These are phyloP conservation scores for Fraxinus velutina DNA, from an alignment of 305 asterid species.

Conservation along the genomic window DNA sequence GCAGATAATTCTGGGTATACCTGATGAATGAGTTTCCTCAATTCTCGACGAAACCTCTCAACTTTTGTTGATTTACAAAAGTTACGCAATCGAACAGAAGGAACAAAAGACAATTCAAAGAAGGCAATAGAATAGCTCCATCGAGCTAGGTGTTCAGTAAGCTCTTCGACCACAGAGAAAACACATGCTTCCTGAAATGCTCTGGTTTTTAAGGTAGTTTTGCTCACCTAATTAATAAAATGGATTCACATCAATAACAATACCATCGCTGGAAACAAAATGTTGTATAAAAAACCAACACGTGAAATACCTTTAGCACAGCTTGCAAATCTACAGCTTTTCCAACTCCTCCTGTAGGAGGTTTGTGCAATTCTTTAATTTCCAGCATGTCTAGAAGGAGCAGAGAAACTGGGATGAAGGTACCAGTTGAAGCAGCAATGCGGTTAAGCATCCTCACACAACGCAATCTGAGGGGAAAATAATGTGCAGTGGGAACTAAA, in stretches of 20 bases:
- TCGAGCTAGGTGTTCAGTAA: conserved; percentile 79
- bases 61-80: conserved; percentile 82
- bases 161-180: conserved; percentile 76
- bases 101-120: conserved; percentile 74
- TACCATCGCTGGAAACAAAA: not conserved
- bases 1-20: conserved; percentile 30
- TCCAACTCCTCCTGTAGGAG: conserved; percentile 92
- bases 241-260: conserved; percentile 3
- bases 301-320: conserved; percentile 55
- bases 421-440: conserved; percentile 69
- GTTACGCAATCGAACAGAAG: conserved; percentile 62
- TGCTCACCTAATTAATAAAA: conserved; percentile 59
- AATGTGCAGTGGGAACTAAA: conserved; percentile 79
- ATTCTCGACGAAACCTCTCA: conserved; percentile 79
- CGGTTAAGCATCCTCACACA: conserved; percentile 88
- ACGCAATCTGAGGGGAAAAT: conserved; percentile 83
- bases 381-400: conserved; percentile 83
- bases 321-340: conserved; percentile 72
- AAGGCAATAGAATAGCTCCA: conserved; percentile 87
- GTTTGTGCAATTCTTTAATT: conserved; percentile 76
- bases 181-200: conserved; percentile 94
- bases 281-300: conserved; percentile 4
- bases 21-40: conserved; percentile 65
- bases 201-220: conserved; percentile 68
- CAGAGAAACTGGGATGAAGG: conserved; percentile 74